Conservation (phyloP, 1,284 basidiomycete species). For the Rhodofomes roseus region DNA sequence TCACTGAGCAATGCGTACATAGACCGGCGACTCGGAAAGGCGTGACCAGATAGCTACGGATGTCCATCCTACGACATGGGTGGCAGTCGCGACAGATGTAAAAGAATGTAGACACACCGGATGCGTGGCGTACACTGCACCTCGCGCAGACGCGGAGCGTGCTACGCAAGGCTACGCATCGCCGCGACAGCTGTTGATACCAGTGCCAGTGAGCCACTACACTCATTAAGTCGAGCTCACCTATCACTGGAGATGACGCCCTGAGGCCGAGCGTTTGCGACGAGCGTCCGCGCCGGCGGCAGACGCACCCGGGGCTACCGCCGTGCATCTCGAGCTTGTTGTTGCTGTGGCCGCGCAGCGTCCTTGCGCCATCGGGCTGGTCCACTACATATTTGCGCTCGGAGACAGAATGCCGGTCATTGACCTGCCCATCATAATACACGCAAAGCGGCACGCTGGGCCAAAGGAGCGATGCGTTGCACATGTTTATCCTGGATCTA, state of each 20-base stretch:
- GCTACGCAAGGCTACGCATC: background rate
- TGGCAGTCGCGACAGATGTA: background rate
- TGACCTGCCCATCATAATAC: too few species aligned
- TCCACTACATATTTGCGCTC: too few species aligned
- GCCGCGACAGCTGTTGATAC: background rate
- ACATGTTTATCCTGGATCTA: background rate
- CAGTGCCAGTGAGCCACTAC: background rate
- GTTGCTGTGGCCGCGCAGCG: too few species aligned
- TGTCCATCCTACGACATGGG: background rate
- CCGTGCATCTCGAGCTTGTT: too few species aligned
- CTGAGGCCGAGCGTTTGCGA: too few species aligned
- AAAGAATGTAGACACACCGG: background rate
- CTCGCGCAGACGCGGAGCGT: background rate
- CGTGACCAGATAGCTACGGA: background rate
- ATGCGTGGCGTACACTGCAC: background rate
- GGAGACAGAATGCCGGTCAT: too few species aligned
- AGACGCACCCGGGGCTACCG: too few species aligned
- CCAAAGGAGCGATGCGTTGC: background rate
- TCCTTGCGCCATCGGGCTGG: too few species aligned
- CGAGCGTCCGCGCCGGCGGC: too few species aligned
- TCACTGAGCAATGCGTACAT: background rate
- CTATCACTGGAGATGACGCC: background rate
- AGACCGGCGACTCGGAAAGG: background rate
- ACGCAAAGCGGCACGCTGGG: too few species aligned
- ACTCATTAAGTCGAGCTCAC: background rate